phyloP scores from a whole-genome alignment of 176 grass and related monocot species.

The sorghum (Sorghum bicolor) region Sorghum_bicolor_NCBIv3 NC_012875.2:57103001-57103500 shows the following conservation, averaged over 20 bases:
- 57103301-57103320: conserved; percentile 47
- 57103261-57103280: conserved; percentile 73
- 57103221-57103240: conserved; percentile 73
- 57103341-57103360: conserved; percentile 88
- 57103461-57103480: conserved; percentile 22
- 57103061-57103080: conserved; percentile 70
- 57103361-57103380: conserved; percentile 62
- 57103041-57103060: conserved; percentile 72
- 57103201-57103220: conserved; percentile 39
- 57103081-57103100: conserved; percentile 92
- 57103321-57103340: conserved; percentile 53
- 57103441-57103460: conserved; percentile 45
- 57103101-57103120: conserved; percentile 61
- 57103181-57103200: not conserved
- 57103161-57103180: not conserved
- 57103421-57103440: conserved; percentile 51
- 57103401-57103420: conserved; percentile 34
- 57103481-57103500: not conserved
- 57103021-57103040: conserved; percentile 90
- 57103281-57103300: conserved; percentile 75
- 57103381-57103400: conserved; percentile 64
- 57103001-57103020: conserved; percentile 65
- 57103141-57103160: not conserved
- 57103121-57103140: conserved; percentile 92
- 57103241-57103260: conserved; percentile 60